Base-by-base conservation (phyloP, 164 flowering plant genomes). In the Vitis rotundifolia region DNA sequence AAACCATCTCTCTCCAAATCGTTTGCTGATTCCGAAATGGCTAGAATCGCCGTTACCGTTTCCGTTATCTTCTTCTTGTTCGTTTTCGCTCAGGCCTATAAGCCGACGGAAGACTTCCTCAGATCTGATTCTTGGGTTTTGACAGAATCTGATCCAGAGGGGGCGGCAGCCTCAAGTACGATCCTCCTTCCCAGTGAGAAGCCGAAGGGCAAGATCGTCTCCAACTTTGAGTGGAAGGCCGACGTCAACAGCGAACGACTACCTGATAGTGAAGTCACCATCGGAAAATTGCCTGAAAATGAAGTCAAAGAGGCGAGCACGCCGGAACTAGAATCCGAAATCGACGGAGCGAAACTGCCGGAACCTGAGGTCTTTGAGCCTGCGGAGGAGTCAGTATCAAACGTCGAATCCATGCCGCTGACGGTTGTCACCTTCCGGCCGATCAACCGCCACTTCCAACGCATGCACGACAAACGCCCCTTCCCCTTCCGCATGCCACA, bases 391-490 rank as follows among this genome's bases (percentile, higher is more conserved):
- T 37, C n/a, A 11, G 59, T 28, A 9, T 18, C 61, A 22, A 50
- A 56, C 12, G 4, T 31, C 6, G 57, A 58, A 1, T 11, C 71
- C 61, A 48, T 28, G n/a, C 84, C 88, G 76, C 48, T 81, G 68
- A 78, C 66, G 22, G 10, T 74, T 14, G 26, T 77, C 49, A 76
- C 63, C 6, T 79, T 87, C 81, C 86, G 76, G 54, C 81, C 86
- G 5, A 49, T 73, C 63, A 77, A 81, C 75, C 86, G 74, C 59
- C 87, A 70, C 29, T 76, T 78, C 77, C 72, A 54, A 14, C 72
- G 64, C 49, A 19, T 63, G 48, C 59, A 53, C 47, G 52, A 11
- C 11, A 51, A 51, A 8, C 75, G 66, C 3, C 79, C 74, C 49
- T 67, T 69, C 61, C 55, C 58, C n/a, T 62, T 73, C 65, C 80